These are phyloP conservation scores for Fraxinus angustifolia DNA, from an alignment of 305 asterid genomes.

Conservation along the genomic window DNA sequence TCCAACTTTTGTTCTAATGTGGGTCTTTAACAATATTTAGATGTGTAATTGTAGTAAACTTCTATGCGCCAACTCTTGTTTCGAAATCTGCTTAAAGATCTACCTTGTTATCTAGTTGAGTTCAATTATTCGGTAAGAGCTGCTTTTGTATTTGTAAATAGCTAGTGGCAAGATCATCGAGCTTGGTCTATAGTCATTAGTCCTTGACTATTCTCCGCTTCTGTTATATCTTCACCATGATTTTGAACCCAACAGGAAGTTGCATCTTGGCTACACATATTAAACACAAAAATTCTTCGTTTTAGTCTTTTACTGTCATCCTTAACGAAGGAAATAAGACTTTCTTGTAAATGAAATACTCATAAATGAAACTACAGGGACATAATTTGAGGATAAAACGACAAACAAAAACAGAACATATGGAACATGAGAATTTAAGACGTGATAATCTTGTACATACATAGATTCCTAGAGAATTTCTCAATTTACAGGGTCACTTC, in stretches of 20 bases:
- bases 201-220: neutral
- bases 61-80: neutral
- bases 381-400: neutral
- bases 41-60: neutral
- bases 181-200: neutral
- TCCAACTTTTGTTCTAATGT: constrained; percentile 7
- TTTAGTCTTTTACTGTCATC: neutral
- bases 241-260: neutral
- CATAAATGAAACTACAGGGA: neutral
- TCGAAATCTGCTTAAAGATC: neutral
- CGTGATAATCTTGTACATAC: neutral
- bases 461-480: neutral
- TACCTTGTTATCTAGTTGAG: neutral
- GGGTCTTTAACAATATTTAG: neutral
- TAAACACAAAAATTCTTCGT: neutral
- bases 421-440: neutral
- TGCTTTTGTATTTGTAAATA: neutral
- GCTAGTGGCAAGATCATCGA: neutral
- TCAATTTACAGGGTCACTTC: neutral
- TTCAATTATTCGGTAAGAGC: neutral
- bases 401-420: neutral
- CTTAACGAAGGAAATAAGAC: neutral
- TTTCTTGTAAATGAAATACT: neutral
- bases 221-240: neutral
- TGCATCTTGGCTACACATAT: neutral